Evolutionary conservation across 441 rosid species (phyloP).

Genomic region (Jatropha podagrica): DNA sequence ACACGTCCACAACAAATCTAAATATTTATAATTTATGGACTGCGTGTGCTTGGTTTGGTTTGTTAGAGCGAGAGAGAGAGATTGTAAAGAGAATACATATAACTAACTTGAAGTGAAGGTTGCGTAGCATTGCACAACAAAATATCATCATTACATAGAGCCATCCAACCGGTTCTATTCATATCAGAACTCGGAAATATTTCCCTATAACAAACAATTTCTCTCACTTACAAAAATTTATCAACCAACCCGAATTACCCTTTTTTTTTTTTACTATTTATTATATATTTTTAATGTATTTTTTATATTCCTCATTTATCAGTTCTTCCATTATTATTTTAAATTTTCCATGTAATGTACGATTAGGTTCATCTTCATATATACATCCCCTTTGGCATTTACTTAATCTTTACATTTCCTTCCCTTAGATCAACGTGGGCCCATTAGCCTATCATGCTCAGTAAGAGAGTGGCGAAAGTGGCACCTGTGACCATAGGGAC

Average conservation of each 20-base stretch:
- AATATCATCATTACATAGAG: constrained; percentile 9
- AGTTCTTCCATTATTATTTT: neutral
- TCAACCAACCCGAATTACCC: neutral
- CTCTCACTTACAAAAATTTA: neutral
- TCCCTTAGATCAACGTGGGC: constrained; percentile 38
- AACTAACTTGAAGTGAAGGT: constrained; percentile 17
- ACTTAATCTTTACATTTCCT: constrained; percentile 15
- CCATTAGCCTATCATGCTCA: constrained; percentile 48
- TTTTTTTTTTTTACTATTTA: neutral
- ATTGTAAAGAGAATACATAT: neutral
- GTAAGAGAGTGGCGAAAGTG: constrained; percentile 82
- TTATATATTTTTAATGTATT: neutral
- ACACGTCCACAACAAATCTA: neutral
- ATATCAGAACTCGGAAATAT: neutral
- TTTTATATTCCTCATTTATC: neutral
- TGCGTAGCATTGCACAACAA: constrained; percentile 16
- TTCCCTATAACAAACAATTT: neutral
- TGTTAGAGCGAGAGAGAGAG: neutral
- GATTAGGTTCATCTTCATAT: neutral
- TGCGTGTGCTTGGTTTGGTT: too few relatives aligned
- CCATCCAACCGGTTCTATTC: neutral
- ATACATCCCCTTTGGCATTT: neutral
- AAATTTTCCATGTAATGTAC: neutral
- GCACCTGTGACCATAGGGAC: constrained; percentile 85
- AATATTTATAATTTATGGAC: neutral